Base-by-base conservation (phyloP, 169 alveolate genomes). In the Babesia ovata region DNA sequence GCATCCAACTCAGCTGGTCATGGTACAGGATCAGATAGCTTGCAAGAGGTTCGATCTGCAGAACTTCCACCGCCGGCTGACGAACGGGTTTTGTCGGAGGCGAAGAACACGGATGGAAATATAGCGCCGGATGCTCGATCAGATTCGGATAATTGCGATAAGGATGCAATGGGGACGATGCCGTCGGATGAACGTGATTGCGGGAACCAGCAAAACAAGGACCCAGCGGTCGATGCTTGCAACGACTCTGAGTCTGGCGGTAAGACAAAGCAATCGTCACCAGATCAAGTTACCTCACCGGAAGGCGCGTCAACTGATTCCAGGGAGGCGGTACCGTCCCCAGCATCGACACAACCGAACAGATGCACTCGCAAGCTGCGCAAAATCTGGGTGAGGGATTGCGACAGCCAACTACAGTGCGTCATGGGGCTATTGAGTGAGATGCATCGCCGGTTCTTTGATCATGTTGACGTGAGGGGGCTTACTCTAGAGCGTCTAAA, bases 331-430 rank as follows among this genome's bases (percentile, higher is more conserved):
- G 9, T 39, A 21, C 50, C 70, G 22, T n/a, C 22, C 24, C 9
- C 17, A 46, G 42, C 70, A 21, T 17, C 21, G 0, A 10, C 11
- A 22, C 65, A 17, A 24, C 17, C 8, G 22, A n/a, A n/a, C n/a
- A 36, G 54, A 0, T 36, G 33, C 21, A 44, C 29, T 3, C 63
- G 76, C 8, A 49, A 67, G 60, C 9, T 67, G 17, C 54, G 76
- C 28, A 79, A 79, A 76, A 54, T 79, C 14, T 17, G 45, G 49
- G 75, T 79, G 56, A 60, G 24, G 39, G 87, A 79, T 42, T 42
- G 26, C 50, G 87, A 79, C 54, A 33, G 19, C 22, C 87, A 79
- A 69, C 63, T 79, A 12, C 17, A 19, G 22, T 65, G 26, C 29
- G 39, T 79, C 39, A 44, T 53, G 50, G 14, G 21, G 13, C 46